Base-by-base conservation (phyloP, 345 rosid genomes). In the Hypericum androsaemum region DNA sequence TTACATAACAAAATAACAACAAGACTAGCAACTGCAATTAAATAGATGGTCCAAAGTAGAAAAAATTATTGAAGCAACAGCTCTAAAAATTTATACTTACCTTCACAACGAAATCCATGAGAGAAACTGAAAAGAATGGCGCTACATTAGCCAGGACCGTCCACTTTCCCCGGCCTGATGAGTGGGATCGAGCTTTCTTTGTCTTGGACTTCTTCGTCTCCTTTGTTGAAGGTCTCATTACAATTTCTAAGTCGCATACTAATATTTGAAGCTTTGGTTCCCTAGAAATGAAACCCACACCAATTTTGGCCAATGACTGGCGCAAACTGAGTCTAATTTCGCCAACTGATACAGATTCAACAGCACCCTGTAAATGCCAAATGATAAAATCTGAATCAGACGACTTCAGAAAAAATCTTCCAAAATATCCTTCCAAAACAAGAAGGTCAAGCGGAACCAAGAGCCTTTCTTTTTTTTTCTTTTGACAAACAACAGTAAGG, bases 251-350 rank as follows among this genome's bases (percentile, higher is more conserved):
- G 65, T 92, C 98, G 52, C 83, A 63, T 75, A 92, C 81, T 57
- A 85, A 61, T 47, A 92, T 59, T 68, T 85, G 98, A 62, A 88
- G 57, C 77, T 92, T 92, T 7, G 97, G 98, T 59, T 85, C 95
- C 76, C 80, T 80, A 10, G 95, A 88, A 67, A 83, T 71, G 71
- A 85, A 80, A 60, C 94, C 95, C 66, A 74, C 88, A 42, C 98
- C 97, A 65, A 88, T 86, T 74, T 78, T 85, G 71, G 83, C 88
- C 83, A 92, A 71, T 16, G 97, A 83, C 77, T 88, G 96, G 12
- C 96, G 89, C 64, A 92, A 58, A 68, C 98, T 81, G 48, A 88
- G 71, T 72, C 82, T 88, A 61, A 92, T 80, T 74, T 92, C 98
- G 54, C 95, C 88, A 60, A 83, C 84, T 42, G 84, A 83, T 50